These are phyloP conservation scores for Suillus spraguei DNA, from an alignment of 768 basidiomycete species.

Conservation along the genomic window DNA sequence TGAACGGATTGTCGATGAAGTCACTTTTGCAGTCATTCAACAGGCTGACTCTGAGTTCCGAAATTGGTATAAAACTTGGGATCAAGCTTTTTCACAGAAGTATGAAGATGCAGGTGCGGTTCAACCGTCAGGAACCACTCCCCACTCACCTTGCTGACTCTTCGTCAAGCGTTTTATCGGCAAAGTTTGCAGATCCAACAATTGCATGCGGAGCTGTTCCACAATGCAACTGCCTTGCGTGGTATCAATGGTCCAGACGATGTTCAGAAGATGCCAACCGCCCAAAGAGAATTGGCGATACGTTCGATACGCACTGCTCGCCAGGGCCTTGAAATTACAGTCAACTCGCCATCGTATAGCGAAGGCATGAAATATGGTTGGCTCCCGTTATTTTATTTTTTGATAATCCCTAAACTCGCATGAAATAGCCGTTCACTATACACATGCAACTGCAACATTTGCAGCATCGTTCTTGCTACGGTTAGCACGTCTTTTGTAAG, in stretches of 20 bases:
- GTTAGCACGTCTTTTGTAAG: slow-evolving; percentile 85
- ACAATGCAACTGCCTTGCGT: slow-evolving; percentile 80
- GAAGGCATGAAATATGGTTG: slow-evolving; percentile 91
- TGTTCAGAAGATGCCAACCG: slow-evolving; percentile 77
- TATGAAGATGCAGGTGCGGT: slow-evolving; percentile 77
- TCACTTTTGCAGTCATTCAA: slow-evolving; percentile 70
- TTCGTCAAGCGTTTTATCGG: slow-evolving; percentile 74
- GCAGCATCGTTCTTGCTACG: slow-evolving; percentile 89
- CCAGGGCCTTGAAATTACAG: slow-evolving; percentile 81
- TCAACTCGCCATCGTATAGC: slow-evolving; percentile 81
- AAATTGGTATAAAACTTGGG: slow-evolving; percentile 83
- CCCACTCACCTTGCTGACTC: slow-evolving; percentile 2
- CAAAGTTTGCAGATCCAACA: slow-evolving; percentile 89
- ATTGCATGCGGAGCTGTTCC: slow-evolving; percentile 82
- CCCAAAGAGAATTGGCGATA: slow-evolving; percentile 79
- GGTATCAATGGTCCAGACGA: slow-evolving; percentile 87
- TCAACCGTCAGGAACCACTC: slow-evolving; percentile 7
- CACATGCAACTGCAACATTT: slow-evolving; percentile 93
- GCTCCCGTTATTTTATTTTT: slow-evolving; percentile 21
- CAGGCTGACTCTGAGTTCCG: slow-evolving; percentile 79
- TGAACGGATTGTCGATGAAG: slow-evolving; percentile 74
- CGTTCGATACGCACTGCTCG: slow-evolving; percentile 83
- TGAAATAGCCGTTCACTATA: slow-evolving; percentile 77
- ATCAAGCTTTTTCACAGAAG: slow-evolving; percentile 76
- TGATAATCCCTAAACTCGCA: slow-evolving; percentile 12